These are phyloP conservation scores for Primulina tabacum DNA, from an alignment of 257 asterid species.

Conservation along the genomic window DNA sequence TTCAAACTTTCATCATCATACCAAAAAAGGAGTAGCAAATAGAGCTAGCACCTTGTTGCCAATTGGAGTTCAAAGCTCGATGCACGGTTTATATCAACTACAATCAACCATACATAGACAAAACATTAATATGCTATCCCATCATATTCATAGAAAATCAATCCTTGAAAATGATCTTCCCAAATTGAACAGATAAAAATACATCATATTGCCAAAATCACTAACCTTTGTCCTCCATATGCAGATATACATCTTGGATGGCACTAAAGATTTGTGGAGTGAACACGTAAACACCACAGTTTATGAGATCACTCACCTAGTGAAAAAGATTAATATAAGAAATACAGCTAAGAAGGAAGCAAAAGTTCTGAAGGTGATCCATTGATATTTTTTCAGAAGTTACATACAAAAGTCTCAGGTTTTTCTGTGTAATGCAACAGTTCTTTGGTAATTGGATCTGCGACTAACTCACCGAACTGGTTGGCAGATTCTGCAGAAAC, in stretches of 20 bases:
- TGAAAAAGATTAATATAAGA: slow-evolving; percentile 12
- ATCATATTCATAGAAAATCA: neutral
- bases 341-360: slow-evolving; percentile 24
- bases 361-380: neutral
- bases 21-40: neutral
- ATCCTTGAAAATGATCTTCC: neutral
- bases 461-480: slow-evolving; percentile 86
- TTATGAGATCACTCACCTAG: slow-evolving; percentile 80
- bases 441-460: slow-evolving; percentile 73
- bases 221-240: slow-evolving; percentile 58
- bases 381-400: slow-evolving; percentile 9
- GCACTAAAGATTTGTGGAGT: slow-evolving; percentile 61
- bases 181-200: neutral
- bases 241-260: slow-evolving; percentile 52
- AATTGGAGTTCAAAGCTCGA: slow-evolving; percentile 57
- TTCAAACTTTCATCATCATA: neutral
- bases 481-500: slow-evolving; percentile 85
- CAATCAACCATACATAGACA: slow-evolving; percentile 17
- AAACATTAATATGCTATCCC: slow-evolving; percentile 22
- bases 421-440: slow-evolving; percentile 84
- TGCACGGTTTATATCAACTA: slow-evolving; percentile 51
- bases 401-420: slow-evolving; percentile 83
- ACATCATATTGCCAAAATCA: slow-evolving; percentile 6
- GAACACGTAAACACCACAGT: slow-evolving; percentile 77
- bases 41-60: slow-evolving; percentile 49